These are phyloP conservation scores for Nigrospora osmanthi DNA, from an alignment of 2,329 filamentous ascomycete genomes.

Conservation along the genomic window DNA sequence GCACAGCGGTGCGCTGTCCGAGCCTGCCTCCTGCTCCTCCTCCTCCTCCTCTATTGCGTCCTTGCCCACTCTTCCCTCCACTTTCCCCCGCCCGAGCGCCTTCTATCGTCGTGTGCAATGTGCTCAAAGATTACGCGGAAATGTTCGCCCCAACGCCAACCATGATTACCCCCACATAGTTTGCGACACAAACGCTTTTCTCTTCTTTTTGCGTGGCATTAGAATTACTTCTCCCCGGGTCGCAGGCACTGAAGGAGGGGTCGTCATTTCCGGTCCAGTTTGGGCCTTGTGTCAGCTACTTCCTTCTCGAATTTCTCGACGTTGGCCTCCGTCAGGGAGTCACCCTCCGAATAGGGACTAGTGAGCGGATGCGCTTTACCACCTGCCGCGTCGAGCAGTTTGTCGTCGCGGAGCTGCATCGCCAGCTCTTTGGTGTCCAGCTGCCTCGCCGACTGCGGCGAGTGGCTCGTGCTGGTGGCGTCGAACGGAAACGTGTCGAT, in stretches of 20 bases:
- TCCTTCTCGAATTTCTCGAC: conserved; percentile 37
- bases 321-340: conserved; percentile 46
- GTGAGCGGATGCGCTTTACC: conserved; percentile 15
- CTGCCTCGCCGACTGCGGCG: conserved; percentile 19
- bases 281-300: not conserved
- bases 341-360: conserved; percentile 24
- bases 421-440: conserved; percentile 26
- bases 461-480: conserved; percentile 7
- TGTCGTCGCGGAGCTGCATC: conserved; percentile 35
- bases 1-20: not conserved
- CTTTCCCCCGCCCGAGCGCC: no score
- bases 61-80: not conserved
- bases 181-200: not conserved
- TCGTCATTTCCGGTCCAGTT: not conserved
- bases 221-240: not conserved
- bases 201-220: not conserved
- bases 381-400: conserved; percentile 38
- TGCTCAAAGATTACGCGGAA: not conserved
- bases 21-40: not conserved
- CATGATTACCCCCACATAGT: not conserved
- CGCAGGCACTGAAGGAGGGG: no score
- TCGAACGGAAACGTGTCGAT: conserved; percentile 30
- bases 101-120: no score
- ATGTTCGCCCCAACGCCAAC: not conserved
- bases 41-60: not conserved